Base-by-base conservation (phyloP, 805 yeast genomes). In the Saccharomyces jurei region DNA sequence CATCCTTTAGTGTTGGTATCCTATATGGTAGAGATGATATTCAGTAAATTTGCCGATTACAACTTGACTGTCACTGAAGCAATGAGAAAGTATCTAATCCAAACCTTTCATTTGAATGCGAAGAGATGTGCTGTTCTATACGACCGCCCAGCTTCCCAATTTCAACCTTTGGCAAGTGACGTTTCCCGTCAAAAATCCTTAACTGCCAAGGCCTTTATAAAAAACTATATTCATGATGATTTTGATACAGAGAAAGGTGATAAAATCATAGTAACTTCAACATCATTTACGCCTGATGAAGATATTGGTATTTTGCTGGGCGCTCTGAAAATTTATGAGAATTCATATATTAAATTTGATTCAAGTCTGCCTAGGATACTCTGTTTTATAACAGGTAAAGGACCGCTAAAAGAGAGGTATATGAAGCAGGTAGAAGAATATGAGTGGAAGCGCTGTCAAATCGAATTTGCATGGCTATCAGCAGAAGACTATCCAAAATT, bases 241-340 rank as follows among this genome's bases (percentile, higher is more conserved):
- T 73, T 73, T 50, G 69, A 75, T 56, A 57, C 68, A 6, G 52
- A 60, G 0, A 66, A 59, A 6, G 72, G 70, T 3, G 87, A 84
- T 63, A 82, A 82, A 59, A 74, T 92, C n/a, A 60, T 94, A 13
- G 81, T 92, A 3, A 84, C 92, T 0, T 86, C 97, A 0, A 92
- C 99, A 0, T 89, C 97, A 0, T 94, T 90, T 67, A 92, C 99
- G 0, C 94, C 95, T 0, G 99, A 94, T 69, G 99, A 94, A 69
- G 96, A 94, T 67, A 82, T 94, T 53, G 73, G 73, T 26, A 70
- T 87, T 41, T 71, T 94, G 17, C 71, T 92, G 17, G 81, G 83
- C 10, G 89, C 96, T 0, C 73, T 94, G 53, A 77, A 78, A 51
- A 59, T 70, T 25, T 84, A 89, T 59, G 91, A 87, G 51, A 56